A percentile compares a stretch with the other conserved stretches of the same genome.
phyloP scores from a whole-genome alignment of 441 rosid species.

The Populus hybrid region DNA sequence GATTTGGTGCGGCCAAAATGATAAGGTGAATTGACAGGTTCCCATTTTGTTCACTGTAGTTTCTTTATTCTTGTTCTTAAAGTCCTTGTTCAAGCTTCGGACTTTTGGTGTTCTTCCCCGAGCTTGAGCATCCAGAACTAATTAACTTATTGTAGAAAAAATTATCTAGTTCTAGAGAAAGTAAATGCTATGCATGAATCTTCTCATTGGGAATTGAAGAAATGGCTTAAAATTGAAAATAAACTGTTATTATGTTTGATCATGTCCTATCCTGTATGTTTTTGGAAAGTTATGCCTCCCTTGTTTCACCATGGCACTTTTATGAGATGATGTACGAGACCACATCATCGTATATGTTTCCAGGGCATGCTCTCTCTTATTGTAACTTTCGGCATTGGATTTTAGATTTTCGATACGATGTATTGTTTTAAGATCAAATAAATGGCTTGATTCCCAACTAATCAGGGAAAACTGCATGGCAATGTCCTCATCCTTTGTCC shows the following conservation, averaged over 20 bases:
- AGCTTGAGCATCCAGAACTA: not conserved
- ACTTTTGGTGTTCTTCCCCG: not conserved
- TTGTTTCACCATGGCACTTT: not conserved
- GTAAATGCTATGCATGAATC: not conserved
- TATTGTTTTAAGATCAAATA: not conserved
- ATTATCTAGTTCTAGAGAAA: not conserved
- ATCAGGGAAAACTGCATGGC: not conserved
- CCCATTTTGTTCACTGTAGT: not conserved
- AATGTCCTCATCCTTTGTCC: not conserved
- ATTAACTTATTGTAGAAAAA: not conserved
- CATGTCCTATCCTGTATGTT: not conserved
- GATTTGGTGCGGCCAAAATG: constrained; percentile 96
- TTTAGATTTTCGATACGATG: not conserved
- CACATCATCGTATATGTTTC: not conserved
- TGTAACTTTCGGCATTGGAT: not conserved
- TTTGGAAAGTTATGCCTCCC: not conserved
- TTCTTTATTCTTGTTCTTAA: not conserved
- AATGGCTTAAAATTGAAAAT: not conserved
- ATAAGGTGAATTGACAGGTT: constrained; percentile 47
- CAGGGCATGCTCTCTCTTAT: not conserved
- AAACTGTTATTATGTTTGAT: not conserved
- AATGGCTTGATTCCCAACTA: not conserved
- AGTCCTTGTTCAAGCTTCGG: not conserved
- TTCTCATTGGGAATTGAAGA: not conserved
- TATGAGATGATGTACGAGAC: not conserved